phyloP scores from a whole-genome alignment of 495 filamentous ascomycete species.

The Aspergillus asperescens region DNA sequence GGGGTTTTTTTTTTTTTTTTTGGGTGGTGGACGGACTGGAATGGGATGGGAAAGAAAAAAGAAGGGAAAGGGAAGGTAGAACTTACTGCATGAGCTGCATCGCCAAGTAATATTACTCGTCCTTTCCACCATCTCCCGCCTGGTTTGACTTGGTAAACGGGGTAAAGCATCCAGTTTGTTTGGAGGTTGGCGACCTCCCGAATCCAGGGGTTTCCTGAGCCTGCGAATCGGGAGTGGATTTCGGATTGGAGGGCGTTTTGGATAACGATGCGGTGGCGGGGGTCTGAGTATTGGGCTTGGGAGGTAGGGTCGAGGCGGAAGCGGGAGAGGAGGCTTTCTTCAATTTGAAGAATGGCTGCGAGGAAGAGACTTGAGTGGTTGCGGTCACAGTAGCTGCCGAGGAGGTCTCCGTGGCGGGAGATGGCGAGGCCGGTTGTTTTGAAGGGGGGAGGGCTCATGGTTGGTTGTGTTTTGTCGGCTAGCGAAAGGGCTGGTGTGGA shows the following conservation, averaged over 20 bases:
- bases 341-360: slow-evolving; percentile 50
- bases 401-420: slow-evolving; percentile 49
- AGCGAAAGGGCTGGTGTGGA: background rate
- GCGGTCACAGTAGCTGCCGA: slow-evolving; percentile 48
- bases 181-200: slow-evolving; percentile 41
- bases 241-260: slow-evolving; percentile 40
- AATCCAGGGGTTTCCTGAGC: slow-evolving; percentile 43
- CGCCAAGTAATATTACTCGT: slow-evolving; percentile 49
- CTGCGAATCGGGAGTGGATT: slow-evolving; percentile 41
- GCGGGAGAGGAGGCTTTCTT: slow-evolving; percentile 31
- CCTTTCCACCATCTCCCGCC: slow-evolving; percentile 47
- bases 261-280: slow-evolving; percentile 37
- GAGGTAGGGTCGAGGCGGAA: slow-evolving; percentile 30
- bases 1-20: slow-evolving; percentile 15
- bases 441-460: slow-evolving; percentile 37
- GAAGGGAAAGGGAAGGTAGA: background rate
- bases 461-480: slow-evolving; percentile 11
- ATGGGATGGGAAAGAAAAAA: background rate
- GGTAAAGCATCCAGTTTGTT: slow-evolving; percentile 54
- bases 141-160: slow-evolving; percentile 52
- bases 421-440: slow-evolving; percentile 45
- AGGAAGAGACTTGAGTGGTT: slow-evolving; percentile 44
- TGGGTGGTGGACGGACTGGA: background rate
- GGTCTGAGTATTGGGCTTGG: slow-evolving; percentile 28
- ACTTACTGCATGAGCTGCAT: slow-evolving; percentile 58